Evolutionary conservation across 225 moss, liverwort and hornwort genomes (phyloP), one percentile per base, ranked within the genome.

Genomic region (Polytrichum commune): DNA sequence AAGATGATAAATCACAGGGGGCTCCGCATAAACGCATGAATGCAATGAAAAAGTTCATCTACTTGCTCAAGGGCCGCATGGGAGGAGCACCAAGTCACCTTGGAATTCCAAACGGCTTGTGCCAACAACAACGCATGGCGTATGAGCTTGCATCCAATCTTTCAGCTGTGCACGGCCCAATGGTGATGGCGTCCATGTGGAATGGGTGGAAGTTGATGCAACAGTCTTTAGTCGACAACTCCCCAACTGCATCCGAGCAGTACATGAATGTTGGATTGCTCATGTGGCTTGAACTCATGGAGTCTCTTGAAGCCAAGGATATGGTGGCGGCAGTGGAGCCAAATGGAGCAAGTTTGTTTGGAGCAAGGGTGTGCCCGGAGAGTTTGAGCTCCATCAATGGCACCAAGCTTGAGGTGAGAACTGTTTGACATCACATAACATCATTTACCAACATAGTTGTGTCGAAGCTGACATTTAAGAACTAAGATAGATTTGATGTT

Each of bases 111-210:
- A 35, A n/a, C 22, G 73, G 65, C 57, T 64, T 73, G 23, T 64
- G 69, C 16, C 33, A 29, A 53, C 35, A 60, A 6, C 74, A 79
- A 66, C 53, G 25, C 54, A 64, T 27, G 2, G 20, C 54, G 5
- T 66, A 66, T 53, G 53, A 20, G 9, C 58, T 70, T 5, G 74
- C 79, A 7, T 70, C 65, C 4, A 79, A 79, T 66, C 65, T 79
- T 7, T 79, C 74, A 1, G 70, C 25, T 19, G 27, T 27, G 35
- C 27, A 65, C 22, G 60, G 54, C 27, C 53, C 65, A 1, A 65
- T 74, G 73, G 18, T 70, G 22, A 65, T 78, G 79, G 23, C 74
- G 8, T 69, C 26, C 5, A 79, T 79, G 54, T 74, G 79, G 78
- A 65, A 53, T 4, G 78, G 78, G 64, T 78, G 69, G 78, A 64